Evolutionary conservation across 768 basidiomycete genomes (phyloP), one percentile per base, ranked within the genome.

Genomic region (Tubosaeta sp.): DNA sequence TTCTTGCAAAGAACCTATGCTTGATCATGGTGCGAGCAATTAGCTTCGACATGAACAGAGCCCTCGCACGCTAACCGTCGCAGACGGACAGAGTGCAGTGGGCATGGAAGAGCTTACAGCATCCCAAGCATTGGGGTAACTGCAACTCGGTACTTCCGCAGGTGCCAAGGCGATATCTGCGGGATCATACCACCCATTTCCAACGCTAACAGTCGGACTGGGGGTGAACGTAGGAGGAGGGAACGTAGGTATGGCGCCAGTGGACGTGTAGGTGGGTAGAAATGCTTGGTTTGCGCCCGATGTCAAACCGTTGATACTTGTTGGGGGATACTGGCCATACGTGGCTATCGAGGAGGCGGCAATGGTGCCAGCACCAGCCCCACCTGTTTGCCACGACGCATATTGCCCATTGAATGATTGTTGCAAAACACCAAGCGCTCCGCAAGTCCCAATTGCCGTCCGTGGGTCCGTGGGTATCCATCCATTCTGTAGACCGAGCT

Each of bases 391-490:
- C 70, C 84, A 85, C 8, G 82, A 61, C 30, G 76, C 72, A 61
- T 82, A 81, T 27, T 67, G 72, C 25, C 81, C 80, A 62, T 76
- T 63, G 56, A 86, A 87, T 6, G 63, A 67, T 6, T 65, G 59
- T 11, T 66, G 68, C 6, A 68, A 45, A 6, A 71, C 70, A 19
- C 81, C 84, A 13, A 86, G 67, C 3, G 76, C 70, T 21, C 60
- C 71, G 65, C 93, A 96, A 38, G 76, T 66, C 61, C 93, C 90
- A n/a, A 73, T 54, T 22, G 82, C 78, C 6, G 58, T 67, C 39
- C 89, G 74, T 16, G 90, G 90, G 73, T 93, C 86, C 1, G 66
- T 63, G 7, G 90, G 88, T 34, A 91, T 81, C 83, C 86, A 91
- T 25, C 90, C 91, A 47, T 87, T 74, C 52, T 79, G 71, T 43